Percentiles rank a stretch among this genome's conserved stretches.
phyloP scores from a whole-genome alignment of 225 moss, liverwort and hornwort genomes.

The Sphagnum contortum region DNA sequence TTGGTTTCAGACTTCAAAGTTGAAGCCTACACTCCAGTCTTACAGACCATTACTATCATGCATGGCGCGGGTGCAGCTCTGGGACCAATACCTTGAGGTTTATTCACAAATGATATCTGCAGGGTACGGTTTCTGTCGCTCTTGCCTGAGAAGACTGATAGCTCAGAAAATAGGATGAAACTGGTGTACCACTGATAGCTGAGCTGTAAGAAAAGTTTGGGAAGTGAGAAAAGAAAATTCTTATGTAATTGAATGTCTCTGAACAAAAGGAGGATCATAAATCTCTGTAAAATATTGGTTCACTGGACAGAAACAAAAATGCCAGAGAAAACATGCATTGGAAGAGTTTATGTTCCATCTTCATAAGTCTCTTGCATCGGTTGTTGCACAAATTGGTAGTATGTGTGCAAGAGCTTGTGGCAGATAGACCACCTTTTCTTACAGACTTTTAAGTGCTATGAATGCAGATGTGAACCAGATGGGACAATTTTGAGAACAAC shows the following conservation, averaged over 20 bases:
- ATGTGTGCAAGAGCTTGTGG: neutral
- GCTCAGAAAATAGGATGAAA: neutral
- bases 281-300: no score
- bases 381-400: neutral
- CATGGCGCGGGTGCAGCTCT: constrained; percentile 55
- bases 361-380: no score
- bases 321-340: neutral
- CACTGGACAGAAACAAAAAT: no score
- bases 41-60: constrained; percentile 54
- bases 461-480: constrained; percentile 37
- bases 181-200: neutral
- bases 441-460: neutral
- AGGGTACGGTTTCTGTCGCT: constrained; percentile 22
- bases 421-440: no score
- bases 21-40: constrained; percentile 44
- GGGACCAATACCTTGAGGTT: constrained; percentile 54
- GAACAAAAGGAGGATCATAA: neutral
- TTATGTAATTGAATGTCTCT: neutral
- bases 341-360: neutral
- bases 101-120: constrained; percentile 40
- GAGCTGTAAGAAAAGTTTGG: neutral
- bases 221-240: neutral
- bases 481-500: constrained; percentile 19
- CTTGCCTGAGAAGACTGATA: neutral
- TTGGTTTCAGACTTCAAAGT: constrained; percentile 25